phyloP scores from a whole-genome alignment of 805 yeast genomes.

The Ogataea polymorpha region DNA sequence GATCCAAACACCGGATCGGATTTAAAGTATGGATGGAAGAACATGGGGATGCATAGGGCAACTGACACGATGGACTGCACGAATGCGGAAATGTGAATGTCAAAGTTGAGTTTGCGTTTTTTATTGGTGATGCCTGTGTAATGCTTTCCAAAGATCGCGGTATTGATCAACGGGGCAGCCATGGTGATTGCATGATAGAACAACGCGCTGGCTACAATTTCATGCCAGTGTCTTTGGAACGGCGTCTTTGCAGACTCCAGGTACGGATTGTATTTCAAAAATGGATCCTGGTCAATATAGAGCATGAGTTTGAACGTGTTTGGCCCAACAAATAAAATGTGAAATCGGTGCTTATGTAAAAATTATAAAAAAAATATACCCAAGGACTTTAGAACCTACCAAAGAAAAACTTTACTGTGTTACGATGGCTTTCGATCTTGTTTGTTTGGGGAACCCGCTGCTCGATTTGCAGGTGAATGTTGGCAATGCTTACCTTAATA shows the following conservation, averaged over 20 bases:
- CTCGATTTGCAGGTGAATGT: constrained; percentile 83
- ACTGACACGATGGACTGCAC: constrained; percentile 75
- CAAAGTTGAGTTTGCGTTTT: constrained; percentile 67
- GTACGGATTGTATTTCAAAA: constrained; percentile 43
- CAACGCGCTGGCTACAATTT: constrained; percentile 54
- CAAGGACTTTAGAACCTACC: neutral
- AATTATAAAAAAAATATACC: neutral
- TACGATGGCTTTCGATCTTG: constrained; percentile 60
- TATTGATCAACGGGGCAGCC: constrained; percentile 51
- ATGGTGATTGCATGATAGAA: constrained; percentile 58
- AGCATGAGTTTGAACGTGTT: constrained; percentile 14
- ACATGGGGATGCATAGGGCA: constrained; percentile 58
- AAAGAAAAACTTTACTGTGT: neutral
- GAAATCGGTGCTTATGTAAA: constrained; percentile 6
- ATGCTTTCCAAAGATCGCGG: constrained; percentile 44
- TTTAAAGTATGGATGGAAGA: constrained; percentile 48
- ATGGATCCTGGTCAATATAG: constrained; percentile 38
- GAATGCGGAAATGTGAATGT: constrained; percentile 87
- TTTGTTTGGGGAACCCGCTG: constrained; percentile 90
- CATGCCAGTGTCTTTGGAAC: constrained; percentile 68
- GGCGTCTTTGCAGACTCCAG: constrained; percentile 42
- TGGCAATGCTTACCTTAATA: constrained; percentile 62
- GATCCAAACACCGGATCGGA: constrained; percentile 60
- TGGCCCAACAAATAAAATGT: constrained; percentile 8
- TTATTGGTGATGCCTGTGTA: constrained; percentile 46